Conservation (phyloP, 2,329 filamentous ascomycete species). For the Metarhizium album region DNA sequence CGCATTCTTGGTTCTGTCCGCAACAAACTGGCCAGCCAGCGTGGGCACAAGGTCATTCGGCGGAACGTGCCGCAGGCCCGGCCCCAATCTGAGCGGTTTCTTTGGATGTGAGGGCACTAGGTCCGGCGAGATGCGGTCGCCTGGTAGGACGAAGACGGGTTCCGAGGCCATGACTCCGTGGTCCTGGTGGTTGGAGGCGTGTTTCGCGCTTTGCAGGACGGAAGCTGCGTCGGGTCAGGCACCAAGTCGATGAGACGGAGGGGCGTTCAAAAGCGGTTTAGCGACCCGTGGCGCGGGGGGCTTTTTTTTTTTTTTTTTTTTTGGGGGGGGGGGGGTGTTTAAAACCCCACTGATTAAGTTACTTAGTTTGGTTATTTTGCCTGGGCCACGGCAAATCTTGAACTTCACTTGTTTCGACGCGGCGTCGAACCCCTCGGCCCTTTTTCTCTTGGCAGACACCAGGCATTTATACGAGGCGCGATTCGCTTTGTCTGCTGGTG, state of each 20-base stretch:
- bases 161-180: conserved; percentile 46
- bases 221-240: too few species aligned
- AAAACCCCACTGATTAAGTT: too few species aligned
- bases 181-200: too few species aligned
- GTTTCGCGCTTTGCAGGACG: background rate
- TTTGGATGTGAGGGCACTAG: conserved; percentile 58
- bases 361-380: too few species aligned
- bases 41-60: conserved; percentile 62
- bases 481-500: background rate
- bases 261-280: conserved; percentile 1
- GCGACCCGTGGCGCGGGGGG: background rate
- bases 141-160: conserved; percentile 64
- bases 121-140: conserved; percentile 59
- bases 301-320: too few species aligned
- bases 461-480: background rate
- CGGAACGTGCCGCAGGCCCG: conserved; percentile 72
- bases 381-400: background rate
- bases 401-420: background rate
- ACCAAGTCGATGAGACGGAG: too few species aligned
- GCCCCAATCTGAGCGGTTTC: conserved; percentile 67
- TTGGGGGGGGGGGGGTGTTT: too few species aligned
- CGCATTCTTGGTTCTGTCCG: conserved; percentile 62
- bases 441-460: background rate
- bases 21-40: conserved; percentile 55
- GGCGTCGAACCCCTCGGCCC: too few species aligned